Base-by-base conservation (phyloP, 306 rosid genomes). In the Castanopsis chinensis region DNA sequence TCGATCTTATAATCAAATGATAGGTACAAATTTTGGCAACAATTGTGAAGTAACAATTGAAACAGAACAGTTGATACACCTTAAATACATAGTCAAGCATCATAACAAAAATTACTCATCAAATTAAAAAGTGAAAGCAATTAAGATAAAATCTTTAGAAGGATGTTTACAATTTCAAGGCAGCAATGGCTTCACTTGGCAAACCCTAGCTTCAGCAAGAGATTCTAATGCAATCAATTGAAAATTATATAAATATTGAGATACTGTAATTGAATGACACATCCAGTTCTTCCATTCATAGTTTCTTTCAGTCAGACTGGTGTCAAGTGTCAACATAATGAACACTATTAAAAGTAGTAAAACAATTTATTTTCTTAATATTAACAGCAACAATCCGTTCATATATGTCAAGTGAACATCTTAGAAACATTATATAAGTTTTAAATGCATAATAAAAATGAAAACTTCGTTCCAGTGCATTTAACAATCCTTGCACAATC, bases 381-480 rank as follows among this genome's bases (percentile, higher is more conserved):
- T 15, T 28, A 63, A 63, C 12, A 15, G 72, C 27, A 28, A 33
- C 27, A 80, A 76, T 59, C 9, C 63, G 17, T 57, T 59, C 54
- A 10, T 32, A 77, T 55, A 41, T 54, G 69, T 69, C 81, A 83
- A 81, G 71, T 23, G 45, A 71, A 70, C 41, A 56, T 60, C 64
- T 76, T 49, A 72, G 52, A 49, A 60, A 77, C 18, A 63, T 56
- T 43, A 23, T 17, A 78, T 3, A 78, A 77, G 57, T 30, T 17
- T 70, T 67, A 11, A 27, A n/a, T n/a, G 73, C 78, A 70, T 30
- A 49, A 74, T 41, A 25, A 14, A 49, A 12, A 49, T 49, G 53
- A 12, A 49, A 49, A 49, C 14, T 19, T 67, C 52, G 4, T 35
- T 35, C 35, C 21, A 35, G 72, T 4, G 49, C 7, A n/a, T 33